These are phyloP conservation scores for Tylopilus orsonianus DNA, from an alignment of 1,284 basidiomycete species.

Conservation along the genomic window DNA sequence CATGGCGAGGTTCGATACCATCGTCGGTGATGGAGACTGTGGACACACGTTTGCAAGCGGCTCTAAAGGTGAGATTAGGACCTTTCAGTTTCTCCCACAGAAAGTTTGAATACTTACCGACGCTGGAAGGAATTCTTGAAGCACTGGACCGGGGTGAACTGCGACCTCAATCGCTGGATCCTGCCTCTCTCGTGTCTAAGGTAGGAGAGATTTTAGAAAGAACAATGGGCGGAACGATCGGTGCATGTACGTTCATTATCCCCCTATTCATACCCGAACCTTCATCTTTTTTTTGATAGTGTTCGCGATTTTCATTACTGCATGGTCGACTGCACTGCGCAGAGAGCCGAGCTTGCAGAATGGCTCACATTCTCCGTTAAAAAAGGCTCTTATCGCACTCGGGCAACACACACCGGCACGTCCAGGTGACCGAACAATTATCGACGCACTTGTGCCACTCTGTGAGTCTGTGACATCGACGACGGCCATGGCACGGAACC, in stretches of 20 bases:
- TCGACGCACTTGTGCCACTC: slow-evolving; percentile 53
- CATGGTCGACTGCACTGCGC: slow-evolving; percentile 30
- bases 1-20: slow-evolving; percentile 44
- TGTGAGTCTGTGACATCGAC: slow-evolving; percentile 24
- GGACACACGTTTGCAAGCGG: slow-evolving; percentile 35
- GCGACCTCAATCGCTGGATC: background rate
- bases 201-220: slow-evolving; percentile 17
- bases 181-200: slow-evolving; percentile 11
- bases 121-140: slow-evolving; percentile 7
- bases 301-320: slow-evolving; percentile 53
- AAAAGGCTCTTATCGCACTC: slow-evolving; percentile 35
- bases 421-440: slow-evolving; percentile 53
- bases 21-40: slow-evolving; percentile 39
- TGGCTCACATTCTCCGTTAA: slow-evolving; percentile 2
- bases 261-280: no score
- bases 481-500: background rate
- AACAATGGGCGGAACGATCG: slow-evolving; percentile 20
- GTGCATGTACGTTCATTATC: slow-evolving; percentile 12
- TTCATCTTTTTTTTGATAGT: slow-evolving; percentile 30
- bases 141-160: slow-evolving; percentile 8
- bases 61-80: slow-evolving; percentile 25
- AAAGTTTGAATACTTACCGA: background rate
- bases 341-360: background rate
- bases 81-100: background rate
- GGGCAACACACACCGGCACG: slow-evolving; percentile 50